Evolutionary conservation across 768 basidiomycete species (phyloP).

Genomic region (Hygrophorus russula): DNA sequence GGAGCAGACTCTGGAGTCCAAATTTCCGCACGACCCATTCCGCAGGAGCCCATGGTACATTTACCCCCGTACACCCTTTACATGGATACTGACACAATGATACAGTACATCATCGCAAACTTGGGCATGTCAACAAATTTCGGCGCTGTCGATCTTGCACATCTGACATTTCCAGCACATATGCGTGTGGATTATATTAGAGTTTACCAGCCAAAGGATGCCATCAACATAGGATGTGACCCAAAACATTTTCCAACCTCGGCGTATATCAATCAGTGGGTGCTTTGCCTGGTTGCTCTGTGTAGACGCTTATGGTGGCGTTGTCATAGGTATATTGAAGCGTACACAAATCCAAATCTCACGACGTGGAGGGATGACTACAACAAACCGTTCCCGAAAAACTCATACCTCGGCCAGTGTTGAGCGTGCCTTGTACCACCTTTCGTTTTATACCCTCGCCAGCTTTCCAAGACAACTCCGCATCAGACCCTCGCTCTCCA

Average conservation of each 20-base stretch:
- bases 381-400: slow-evolving; percentile 50
- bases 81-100: not conserved
- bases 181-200: slow-evolving; percentile 42
- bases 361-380: slow-evolving; percentile 43
- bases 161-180: slow-evolving; percentile 57
- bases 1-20: slow-evolving; percentile 47
- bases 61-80: not conserved
- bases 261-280: slow-evolving; percentile 57
- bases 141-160: slow-evolving; percentile 52
- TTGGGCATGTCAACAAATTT: slow-evolving; percentile 79
- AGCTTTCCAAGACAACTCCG: no score
- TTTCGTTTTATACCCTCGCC: not conserved
- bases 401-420: slow-evolving; percentile 19
- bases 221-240: slow-evolving; percentile 64
- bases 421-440: not conserved
- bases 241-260: slow-evolving; percentile 57
- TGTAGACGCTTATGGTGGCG: not conserved
- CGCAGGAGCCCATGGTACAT: slow-evolving; percentile 80
- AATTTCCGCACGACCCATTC: slow-evolving; percentile 56
- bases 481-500: not conserved
- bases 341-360: slow-evolving; percentile 60
- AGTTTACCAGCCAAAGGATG: slow-evolving; percentile 57
- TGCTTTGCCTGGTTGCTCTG: slow-evolving; percentile 5
- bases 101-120: slow-evolving; percentile 72
- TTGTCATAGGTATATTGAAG: slow-evolving; percentile 37